A percentile compares a stretch with the other conserved stretches of the same genome.
Conservation (phyloP, 1,284 basidiomycete genomes). For the Heterobasidion annosum region DNA sequence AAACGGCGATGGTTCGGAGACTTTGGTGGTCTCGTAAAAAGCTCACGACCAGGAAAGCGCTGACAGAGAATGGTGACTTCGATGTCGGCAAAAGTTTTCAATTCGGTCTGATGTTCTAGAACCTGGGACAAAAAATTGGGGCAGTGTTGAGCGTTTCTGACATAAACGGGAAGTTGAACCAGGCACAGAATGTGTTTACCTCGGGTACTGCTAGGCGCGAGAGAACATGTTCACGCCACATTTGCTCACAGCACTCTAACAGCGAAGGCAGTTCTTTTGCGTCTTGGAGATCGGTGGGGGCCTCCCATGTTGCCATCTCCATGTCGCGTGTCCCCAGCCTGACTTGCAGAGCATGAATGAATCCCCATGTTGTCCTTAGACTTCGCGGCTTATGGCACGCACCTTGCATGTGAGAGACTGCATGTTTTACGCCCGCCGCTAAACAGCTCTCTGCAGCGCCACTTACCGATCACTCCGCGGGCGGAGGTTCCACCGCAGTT, state of each 20-base stretch:
- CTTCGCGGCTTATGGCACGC: not conserved
- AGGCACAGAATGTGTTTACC: not conserved
- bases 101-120: conserved; percentile 1
- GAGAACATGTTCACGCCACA: conserved; percentile 2
- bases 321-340: not conserved
- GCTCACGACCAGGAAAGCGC: not conserved
- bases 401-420: conserved; percentile 1
- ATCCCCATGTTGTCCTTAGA: not conserved
- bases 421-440: conserved; percentile 1
- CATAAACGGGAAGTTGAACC: not conserved
- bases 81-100: not conserved
- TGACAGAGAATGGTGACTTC: not conserved
- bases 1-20: not conserved
- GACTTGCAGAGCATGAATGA: not conserved
- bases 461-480: conserved; percentile 1
- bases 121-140: not conserved
- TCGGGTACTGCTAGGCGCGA: not conserved
- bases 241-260: not conserved
- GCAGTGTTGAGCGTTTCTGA: not conserved
- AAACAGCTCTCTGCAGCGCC: conserved; percentile 2
- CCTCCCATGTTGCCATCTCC: not conserved
- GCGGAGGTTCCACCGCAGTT: conserved; percentile 2
- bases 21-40: not conserved
- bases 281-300: not conserved
- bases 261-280: not conserved